phyloP scores from a whole-genome alignment of 345 rosid genomes.

The Ricinus communis region DNA sequence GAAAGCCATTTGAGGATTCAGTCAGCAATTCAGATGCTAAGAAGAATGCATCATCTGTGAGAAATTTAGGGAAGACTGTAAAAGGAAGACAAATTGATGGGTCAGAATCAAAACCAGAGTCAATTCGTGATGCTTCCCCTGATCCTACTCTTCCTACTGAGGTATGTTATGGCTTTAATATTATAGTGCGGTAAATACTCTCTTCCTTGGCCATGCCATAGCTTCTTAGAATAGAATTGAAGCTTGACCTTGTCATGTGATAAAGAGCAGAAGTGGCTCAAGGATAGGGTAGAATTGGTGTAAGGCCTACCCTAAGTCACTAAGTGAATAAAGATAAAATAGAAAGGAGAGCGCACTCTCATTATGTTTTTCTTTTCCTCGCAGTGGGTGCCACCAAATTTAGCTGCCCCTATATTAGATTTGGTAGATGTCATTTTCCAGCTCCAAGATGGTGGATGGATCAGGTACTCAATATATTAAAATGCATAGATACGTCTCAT shows the following conservation, averaged over 20 bases:
- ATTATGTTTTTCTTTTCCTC: slow-evolving; percentile 16
- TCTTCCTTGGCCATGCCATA: background rate
- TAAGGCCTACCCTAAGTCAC: background rate
- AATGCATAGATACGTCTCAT: background rate
- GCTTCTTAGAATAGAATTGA: background rate
- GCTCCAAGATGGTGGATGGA: slow-evolving; percentile 99
- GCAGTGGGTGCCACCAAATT: slow-evolving; percentile 99
- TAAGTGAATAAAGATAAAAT: background rate
- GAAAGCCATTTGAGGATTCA: slow-evolving; percentile 38
- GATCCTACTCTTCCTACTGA: slow-evolving; percentile 67
- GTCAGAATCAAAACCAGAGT: slow-evolving; percentile 37
- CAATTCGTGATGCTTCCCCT: slow-evolving; percentile 42
- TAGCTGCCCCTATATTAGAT: slow-evolving; percentile 77
- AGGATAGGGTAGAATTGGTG: background rate
- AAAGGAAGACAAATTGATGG: slow-evolving; percentile 43
- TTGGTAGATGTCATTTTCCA: slow-evolving; percentile 90
- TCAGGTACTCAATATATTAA: slow-evolving; percentile 52
- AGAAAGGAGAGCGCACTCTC: background rate
- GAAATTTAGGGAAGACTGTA: slow-evolving; percentile 30
- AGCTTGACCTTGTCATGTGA: background rate
- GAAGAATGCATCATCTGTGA: slow-evolving; percentile 21
- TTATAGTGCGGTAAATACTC: background rate
- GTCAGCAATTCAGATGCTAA: slow-evolving; percentile 35
- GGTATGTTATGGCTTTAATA: slow-evolving; percentile 39
- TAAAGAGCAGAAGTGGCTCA: background rate